A percentile compares a stretch with the other conserved stretches of the same genome.
Evolutionary conservation across 2,329 filamentous ascomycete genomes (phyloP).

Genomic region (Colletotrichum simmondsii): DNA sequence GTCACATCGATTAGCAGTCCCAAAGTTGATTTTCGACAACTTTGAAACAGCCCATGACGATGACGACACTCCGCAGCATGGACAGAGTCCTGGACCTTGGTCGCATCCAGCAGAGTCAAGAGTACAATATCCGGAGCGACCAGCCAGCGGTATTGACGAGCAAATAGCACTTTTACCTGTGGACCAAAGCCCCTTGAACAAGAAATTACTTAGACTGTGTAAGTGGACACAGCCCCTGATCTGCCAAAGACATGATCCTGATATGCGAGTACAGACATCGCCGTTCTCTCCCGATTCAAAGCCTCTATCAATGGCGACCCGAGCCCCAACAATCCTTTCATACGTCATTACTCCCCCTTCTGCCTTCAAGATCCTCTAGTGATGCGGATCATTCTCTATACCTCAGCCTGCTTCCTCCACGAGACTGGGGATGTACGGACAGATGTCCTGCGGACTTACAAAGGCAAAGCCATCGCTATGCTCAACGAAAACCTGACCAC

Average conservation of each 20-base stretch:
- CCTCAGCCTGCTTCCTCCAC: conserved; percentile 61
- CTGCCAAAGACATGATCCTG: neutral
- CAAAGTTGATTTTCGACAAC: conserved; percentile 29
- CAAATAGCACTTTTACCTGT: conserved; percentile 54
- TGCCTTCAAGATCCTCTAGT: conserved; percentile 62
- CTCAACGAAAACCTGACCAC: conserved; percentile 59
- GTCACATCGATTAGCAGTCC: conserved; percentile 35
- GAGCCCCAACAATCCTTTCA: conserved; percentile 54
- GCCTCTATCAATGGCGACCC: conserved; percentile 61
- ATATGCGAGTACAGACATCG: conserved; percentile 51
- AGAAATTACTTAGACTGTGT: conserved; percentile 50
- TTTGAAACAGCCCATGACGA: conserved; percentile 13
- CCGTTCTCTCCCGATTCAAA: conserved; percentile 62
- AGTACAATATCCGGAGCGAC: neutral
- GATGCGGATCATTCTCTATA: conserved; percentile 60
- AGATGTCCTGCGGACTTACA: conserved; percentile 53
- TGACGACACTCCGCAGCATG: neutral
- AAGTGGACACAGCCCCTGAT: neutral
- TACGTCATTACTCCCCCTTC: conserved; percentile 59
- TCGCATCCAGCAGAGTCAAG: neutral
- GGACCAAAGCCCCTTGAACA: conserved; percentile 53
- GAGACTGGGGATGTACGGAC: conserved; percentile 60
- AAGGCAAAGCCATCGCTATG: conserved; percentile 54
- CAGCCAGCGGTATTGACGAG: conserved; percentile 38
- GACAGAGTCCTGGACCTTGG: neutral